Evolutionary conservation across 352 stramenopile species (phyloP).

Genomic region (Phytopythium ostracodes): DNA sequence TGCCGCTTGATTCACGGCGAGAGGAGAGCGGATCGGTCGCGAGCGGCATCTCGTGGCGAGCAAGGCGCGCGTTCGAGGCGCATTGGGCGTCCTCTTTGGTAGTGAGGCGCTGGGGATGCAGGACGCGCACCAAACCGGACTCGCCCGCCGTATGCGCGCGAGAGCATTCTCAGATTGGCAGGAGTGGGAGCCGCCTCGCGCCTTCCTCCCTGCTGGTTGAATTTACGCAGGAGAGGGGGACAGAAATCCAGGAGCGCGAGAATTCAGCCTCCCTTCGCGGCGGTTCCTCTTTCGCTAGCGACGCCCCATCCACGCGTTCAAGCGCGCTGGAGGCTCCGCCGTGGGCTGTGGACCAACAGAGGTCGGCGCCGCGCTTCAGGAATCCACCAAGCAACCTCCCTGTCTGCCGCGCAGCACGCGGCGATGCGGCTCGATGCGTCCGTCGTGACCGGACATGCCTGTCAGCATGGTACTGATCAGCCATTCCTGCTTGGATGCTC

Average conservation of each 20-base stretch:
- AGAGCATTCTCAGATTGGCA: conserved; percentile 8
- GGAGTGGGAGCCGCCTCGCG: neutral
- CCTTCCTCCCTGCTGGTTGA: conserved; percentile 7
- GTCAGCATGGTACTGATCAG: too few species aligned
- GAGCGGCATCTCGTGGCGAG: neutral
- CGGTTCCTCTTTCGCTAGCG: neutral
- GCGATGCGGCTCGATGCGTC: too few species aligned
- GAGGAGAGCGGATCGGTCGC: neutral
- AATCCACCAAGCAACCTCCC: conserved; percentile 1
- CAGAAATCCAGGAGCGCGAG: conserved; percentile 23
- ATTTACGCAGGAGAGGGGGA: conserved; percentile 17
- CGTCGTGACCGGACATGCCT: neutral
- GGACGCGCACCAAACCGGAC: neutral
- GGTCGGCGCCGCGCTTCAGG: neutral
- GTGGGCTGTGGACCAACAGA: too few species aligned
- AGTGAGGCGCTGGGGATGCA: too few species aligned
- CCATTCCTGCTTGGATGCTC: neutral
- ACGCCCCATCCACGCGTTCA: neutral
- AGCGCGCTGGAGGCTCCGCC: too few species aligned
- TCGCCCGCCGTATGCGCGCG: neutral
- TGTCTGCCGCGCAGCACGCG: neutral
- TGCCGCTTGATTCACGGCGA: conserved; percentile 4
- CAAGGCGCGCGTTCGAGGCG: too few species aligned
- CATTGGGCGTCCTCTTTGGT: too few species aligned
- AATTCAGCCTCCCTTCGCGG: neutral